Conservation (phyloP, 2,329 filamentous ascomycete species). For the Claviceps digitariae region DNA sequence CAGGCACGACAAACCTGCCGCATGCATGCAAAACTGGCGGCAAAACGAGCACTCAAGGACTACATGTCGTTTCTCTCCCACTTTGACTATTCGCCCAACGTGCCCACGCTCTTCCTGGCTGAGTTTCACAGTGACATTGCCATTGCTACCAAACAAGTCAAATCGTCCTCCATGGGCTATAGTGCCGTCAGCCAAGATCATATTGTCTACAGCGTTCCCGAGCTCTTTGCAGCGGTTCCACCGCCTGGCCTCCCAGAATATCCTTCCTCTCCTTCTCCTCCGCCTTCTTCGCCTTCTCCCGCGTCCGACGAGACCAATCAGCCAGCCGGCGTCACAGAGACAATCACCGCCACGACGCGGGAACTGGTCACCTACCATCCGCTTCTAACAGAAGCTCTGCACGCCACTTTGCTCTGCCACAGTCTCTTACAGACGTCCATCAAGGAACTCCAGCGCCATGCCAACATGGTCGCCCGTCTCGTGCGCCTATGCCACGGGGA, state of each 20-base stretch:
- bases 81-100: slow-evolving; percentile 66
- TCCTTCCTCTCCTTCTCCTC: slow-evolving; percentile 25
- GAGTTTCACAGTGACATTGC: slow-evolving; percentile 44
- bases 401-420: slow-evolving; percentile 66
- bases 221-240: slow-evolving; percentile 58
- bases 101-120: slow-evolving; percentile 29
- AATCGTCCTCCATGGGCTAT: neutral
- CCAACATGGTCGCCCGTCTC: slow-evolving; percentile 67
- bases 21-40: slow-evolving; percentile 58
- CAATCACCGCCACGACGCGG: slow-evolving; percentile 17
- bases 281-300: neutral
- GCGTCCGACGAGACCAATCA: neutral
- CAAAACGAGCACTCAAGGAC: slow-evolving; percentile 63
- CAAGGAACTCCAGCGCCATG: slow-evolving; percentile 66
- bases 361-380: slow-evolving; percentile 57
- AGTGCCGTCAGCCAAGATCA: slow-evolving; percentile 17
- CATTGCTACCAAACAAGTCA: slow-evolving; percentile 11
- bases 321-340: neutral
- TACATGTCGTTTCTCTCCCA: slow-evolving; percentile 58
- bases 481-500: slow-evolving; percentile 64
- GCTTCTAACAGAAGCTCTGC: slow-evolving; percentile 63
- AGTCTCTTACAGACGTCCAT: slow-evolving; percentile 65
- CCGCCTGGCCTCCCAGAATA: slow-evolving; percentile 55
- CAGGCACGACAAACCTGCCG: slow-evolving; percentile 23
- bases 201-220: slow-evolving; percentile 34